Base-by-base conservation (phyloP, 805 yeast species). In the Kluyveromyces lactis region DNA sequence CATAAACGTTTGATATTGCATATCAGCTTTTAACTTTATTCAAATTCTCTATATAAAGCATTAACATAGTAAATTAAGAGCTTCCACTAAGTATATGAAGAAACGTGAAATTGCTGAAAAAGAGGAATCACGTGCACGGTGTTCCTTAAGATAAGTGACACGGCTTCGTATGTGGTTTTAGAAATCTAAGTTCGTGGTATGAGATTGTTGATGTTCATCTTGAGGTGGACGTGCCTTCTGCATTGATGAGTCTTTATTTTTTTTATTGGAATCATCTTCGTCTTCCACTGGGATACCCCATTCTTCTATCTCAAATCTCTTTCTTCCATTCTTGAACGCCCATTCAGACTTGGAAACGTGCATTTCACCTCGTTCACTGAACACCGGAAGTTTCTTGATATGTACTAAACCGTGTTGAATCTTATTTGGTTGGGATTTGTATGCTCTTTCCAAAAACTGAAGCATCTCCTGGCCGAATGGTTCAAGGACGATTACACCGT, bases 261-360 rank as follows among this genome's bases (percentile, higher is more conserved):
- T 41, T 3, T 34, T 38, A 19, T 33, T 41, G 18, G 31, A 64
- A 4, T 64, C 72, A 12, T 71, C 81, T n/a, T 71, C 83, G 42
- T 82, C 94, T 42, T 87, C 96, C 2, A 90, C 95, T 0, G 98
- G 97, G 37, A 92, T 92, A n/a, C 95, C 86, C 95, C 96, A 92
- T 52, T 80, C 86, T 48, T 85, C 90, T 39, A 92, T 81, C 52
- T 85, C 95, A 55, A 90, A 86, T 51, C 73, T 78, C 58, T 78
- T 77, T 46, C 83, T 73, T 11, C 95, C 90, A 48, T 86, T 85
- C 54, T 80, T 79, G 64, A 89, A 90, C 4, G 95, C 86, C 58
- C 75, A 81, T 60, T 89, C 97, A 43, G 83, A 80, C 42, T 69
- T 68, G 41, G 77, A 73, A 1, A 77, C 72, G 47, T 76, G 75